These are phyloP conservation scores for Linnemannia schmuckeri DNA, from an alignment of 192 early-diverging fungal genomes.

Conservation along the genomic window DNA sequence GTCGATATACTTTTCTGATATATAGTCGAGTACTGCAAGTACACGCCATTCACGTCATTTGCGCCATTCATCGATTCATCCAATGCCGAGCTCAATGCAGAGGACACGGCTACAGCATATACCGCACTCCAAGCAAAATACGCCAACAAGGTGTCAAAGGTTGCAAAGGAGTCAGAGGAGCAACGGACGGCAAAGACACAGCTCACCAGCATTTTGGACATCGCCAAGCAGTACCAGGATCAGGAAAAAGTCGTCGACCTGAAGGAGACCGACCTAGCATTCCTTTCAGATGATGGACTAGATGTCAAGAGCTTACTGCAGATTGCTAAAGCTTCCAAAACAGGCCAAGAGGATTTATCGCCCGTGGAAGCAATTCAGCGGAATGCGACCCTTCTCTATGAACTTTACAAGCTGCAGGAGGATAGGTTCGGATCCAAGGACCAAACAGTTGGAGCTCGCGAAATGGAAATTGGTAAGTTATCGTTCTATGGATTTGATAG, in stretches of 20 bases:
- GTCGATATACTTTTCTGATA: not conserved
- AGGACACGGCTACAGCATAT: conserved; percentile 53
- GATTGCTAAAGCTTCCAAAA: not conserved
- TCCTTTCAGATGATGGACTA: conserved; percentile 37
- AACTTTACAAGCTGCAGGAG: conserved; percentile 61
- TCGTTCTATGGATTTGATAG: not conserved
- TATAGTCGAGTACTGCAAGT: conserved; percentile 64
- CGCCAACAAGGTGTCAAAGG: conserved; percentile 8
- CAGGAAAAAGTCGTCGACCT: conserved; percentile 9
- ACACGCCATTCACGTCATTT: conserved; percentile 65
- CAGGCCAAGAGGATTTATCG: not conserved
- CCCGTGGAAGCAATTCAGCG: conserved; percentile 46
- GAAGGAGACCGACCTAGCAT: conserved; percentile 18
- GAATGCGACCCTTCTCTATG: conserved; percentile 56
- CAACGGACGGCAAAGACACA: conserved; percentile 27
- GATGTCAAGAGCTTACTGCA: conserved; percentile 25
- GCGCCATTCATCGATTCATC: conserved; percentile 65
- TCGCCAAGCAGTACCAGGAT: conserved; percentile 32
- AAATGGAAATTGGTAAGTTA: conserved; percentile 59
- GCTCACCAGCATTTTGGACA: conserved; percentile 31
- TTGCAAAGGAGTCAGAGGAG: conserved; percentile 18
- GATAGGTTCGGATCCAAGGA: conserved; percentile 59
- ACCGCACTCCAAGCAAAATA: conserved; percentile 20
- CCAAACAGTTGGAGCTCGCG: conserved; percentile 49
- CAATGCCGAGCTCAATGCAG: conserved; percentile 60